Percentiles rank a stretch among this genome's conserved stretches.
Evolutionary conservation across 345 rosid genomes (phyloP).

Genomic region (Mercurialis annua): DNA sequence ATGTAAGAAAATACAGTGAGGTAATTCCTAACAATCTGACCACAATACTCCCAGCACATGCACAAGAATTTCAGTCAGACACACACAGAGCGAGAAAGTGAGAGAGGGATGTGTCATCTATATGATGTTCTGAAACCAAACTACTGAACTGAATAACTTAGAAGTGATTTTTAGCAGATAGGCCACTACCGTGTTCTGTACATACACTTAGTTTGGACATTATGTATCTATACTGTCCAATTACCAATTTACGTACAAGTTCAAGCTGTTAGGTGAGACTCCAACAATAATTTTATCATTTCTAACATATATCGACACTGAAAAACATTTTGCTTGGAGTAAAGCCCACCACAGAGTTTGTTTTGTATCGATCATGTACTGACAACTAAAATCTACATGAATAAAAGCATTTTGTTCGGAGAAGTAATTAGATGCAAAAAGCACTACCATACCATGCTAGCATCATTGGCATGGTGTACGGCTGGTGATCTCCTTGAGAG

Average conservation of each 20-base stretch:
- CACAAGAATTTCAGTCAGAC: background rate
- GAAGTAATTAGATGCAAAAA: background rate
- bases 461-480: constrained; percentile 74
- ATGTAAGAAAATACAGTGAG: background rate
- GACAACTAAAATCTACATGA: constrained; percentile 1
- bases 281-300: too few species aligned
- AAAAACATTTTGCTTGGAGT: background rate
- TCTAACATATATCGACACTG: too few species aligned
- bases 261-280: too few species aligned
- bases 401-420: too few species aligned
- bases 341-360: background rate
- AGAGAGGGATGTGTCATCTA: background rate
- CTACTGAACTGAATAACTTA: background rate
- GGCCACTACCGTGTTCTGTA: background rate
- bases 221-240: too few species aligned
- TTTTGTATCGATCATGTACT: background rate
- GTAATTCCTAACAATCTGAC: background rate
- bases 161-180: background rate
- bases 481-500: constrained; percentile 69
- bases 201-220: too few species aligned
- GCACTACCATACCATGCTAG: constrained; percentile 54
- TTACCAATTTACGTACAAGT: too few species aligned
- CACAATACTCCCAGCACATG: background rate
- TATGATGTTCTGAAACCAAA: background rate
- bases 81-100: background rate